Percentiles rank a stretch among this genome's conserved stretches.
Conservation (phyloP, 1,284 basidiomycete species). For the Malassezia sympodialis region DNA sequence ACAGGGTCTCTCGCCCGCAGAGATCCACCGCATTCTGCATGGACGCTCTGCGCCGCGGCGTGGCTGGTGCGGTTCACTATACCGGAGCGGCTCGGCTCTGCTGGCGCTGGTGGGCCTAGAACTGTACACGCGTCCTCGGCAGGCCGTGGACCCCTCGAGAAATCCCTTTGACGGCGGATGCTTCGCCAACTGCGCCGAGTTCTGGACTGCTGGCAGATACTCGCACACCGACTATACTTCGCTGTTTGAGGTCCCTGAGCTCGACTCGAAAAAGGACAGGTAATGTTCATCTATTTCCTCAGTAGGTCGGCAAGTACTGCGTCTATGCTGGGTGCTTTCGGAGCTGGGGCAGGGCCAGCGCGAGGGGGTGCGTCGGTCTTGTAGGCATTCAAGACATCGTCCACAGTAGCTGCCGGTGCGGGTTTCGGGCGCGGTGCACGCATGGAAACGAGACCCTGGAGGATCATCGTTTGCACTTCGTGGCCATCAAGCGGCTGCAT, state of each 20-base stretch:
- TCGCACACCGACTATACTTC: conserved; percentile 78
- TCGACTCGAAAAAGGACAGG: background rate
- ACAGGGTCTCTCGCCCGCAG: background rate
- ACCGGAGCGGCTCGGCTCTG: conserved; percentile 54
- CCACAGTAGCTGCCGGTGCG: background rate
- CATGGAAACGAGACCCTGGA: conserved; percentile 4
- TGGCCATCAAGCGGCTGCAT: background rate
- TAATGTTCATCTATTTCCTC: background rate
- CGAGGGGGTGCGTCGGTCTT: background rate
- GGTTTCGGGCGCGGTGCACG: background rate
- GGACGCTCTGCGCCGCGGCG: background rate
- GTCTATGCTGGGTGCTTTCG: background rate
- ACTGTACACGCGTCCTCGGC: conserved; percentile 75
- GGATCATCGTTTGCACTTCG: background rate
- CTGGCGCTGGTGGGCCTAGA: conserved; percentile 85
- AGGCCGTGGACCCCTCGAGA: conserved; percentile 55
- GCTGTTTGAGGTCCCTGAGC: conserved; percentile 64
- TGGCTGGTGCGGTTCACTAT: background rate
- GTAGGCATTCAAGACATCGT: background rate
- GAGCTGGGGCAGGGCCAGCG: background rate
- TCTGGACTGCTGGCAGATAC: conserved; percentile 77
- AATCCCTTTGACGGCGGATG: conserved; percentile 90
- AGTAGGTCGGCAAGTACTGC: background rate
- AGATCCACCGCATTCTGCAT: conserved; percentile 2
- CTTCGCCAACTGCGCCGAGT: conserved; percentile 71